phyloP scores from a whole-genome alignment of 164 flowering plant genomes.

The Platanus orientalis region DNA sequence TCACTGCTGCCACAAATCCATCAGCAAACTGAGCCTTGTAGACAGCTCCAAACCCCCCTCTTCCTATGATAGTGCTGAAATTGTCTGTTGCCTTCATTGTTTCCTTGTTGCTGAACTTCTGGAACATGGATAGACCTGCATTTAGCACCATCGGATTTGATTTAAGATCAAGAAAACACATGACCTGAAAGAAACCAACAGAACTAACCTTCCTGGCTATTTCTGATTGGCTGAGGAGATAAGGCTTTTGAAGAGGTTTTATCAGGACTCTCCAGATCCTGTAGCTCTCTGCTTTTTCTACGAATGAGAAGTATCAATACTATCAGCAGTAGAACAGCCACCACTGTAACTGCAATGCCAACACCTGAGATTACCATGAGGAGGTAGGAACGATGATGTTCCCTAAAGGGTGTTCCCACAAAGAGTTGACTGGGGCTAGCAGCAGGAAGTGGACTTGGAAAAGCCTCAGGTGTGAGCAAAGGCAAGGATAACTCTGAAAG shows the following conservation, averaged over 20 bases:
- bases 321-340: conserved; percentile 54
- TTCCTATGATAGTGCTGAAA: conserved; percentile 72
- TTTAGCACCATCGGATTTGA: not conserved
- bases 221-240: conserved; percentile 40
- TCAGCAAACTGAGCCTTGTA: conserved; percentile 79
- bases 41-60: conserved; percentile 93
- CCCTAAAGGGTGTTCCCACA: conserved; percentile 23
- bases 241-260: conserved; percentile 39
- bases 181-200: conserved; percentile 4
- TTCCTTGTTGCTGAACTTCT: conserved; percentile 76
- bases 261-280: conserved; percentile 33
- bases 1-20: conserved; percentile 74
- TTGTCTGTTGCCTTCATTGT: conserved; percentile 79
- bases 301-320: conserved; percentile 69
- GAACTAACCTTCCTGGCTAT: conserved; percentile 65
- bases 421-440: conserved; percentile 50
- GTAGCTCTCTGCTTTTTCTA: conserved; percentile 63
- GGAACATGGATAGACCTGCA: conserved; percentile 75
- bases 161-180: not conserved
- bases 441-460: conserved; percentile 56
- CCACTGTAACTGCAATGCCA: conserved; percentile 65
- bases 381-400: conserved; percentile 45
- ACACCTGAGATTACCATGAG: conserved; percentile 56
- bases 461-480: conserved; percentile 38
- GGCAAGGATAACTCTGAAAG: conserved; percentile 43